A percentile compares a stretch with the other conserved stretches of the same genome.
These are phyloP conservation scores for Solanum raphanifolium DNA, from an alignment of 257 asterid genomes.

Conservation along the genomic window DNA sequence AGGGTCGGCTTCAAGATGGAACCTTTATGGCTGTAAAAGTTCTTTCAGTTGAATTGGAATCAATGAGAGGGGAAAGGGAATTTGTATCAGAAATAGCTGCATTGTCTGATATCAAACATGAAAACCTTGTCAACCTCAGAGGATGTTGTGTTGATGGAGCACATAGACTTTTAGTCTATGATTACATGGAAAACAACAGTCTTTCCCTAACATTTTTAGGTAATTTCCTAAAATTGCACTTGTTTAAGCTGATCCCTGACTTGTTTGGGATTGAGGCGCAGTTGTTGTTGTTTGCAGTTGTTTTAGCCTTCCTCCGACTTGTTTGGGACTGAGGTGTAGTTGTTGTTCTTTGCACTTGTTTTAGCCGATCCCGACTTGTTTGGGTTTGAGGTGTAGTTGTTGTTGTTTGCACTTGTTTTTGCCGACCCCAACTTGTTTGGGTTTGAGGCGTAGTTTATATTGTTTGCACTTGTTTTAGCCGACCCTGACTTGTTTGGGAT, in stretches of 20 bases:
- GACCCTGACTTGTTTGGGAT: background rate
- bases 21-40: slow-evolving; percentile 55
- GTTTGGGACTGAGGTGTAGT: background rate
- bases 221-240: background rate
- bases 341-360: background rate
- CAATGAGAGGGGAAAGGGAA: slow-evolving; percentile 69
- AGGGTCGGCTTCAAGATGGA: slow-evolving; percentile 56
- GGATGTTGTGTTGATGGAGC: slow-evolving; percentile 69
- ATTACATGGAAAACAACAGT: slow-evolving; percentile 66
- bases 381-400: background rate
- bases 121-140: slow-evolving; percentile 47
- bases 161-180: slow-evolving; percentile 50
- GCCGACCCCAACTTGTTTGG: background rate
- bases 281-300: background rate
- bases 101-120: slow-evolving; percentile 50
- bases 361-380: background rate
- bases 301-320: background rate
- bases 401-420: background rate
- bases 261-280: background rate
- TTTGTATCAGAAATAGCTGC: slow-evolving; percentile 65
- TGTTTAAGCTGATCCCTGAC: no score
- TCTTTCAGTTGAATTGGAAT: slow-evolving; percentile 43
- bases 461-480: background rate
- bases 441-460: background rate
- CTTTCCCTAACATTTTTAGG: slow-evolving; percentile 51